A percentile compares a stretch with the other conserved stretches of the same genome.
phyloP scores from a whole-genome alignment of 306 rosid genomes.

The Prunus mira region DNA sequence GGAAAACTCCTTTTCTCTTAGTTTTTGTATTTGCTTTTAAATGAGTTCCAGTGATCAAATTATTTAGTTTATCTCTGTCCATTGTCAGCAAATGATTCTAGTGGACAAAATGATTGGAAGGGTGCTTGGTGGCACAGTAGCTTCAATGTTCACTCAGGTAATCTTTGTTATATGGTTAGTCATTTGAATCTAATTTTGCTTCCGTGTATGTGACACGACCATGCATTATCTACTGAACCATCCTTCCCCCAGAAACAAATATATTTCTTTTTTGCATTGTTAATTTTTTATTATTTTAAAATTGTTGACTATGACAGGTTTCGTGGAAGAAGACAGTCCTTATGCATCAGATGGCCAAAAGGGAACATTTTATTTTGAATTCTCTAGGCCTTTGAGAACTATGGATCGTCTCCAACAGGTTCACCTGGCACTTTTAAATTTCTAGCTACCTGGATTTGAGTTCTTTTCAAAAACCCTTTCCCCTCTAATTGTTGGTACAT shows the following conservation, averaged over 20 bases:
- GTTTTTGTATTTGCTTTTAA: background rate
- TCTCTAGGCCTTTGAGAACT: slow-evolving; percentile 94
- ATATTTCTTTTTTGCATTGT: background rate
- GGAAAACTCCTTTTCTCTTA: background rate
- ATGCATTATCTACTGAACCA: background rate
- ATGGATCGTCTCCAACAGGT: slow-evolving; percentile 97
- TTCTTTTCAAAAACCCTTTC: background rate
- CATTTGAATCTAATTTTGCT: too few relatives aligned
- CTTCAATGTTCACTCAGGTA: slow-evolving; percentile 76
- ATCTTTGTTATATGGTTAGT: slow-evolving; percentile 12
- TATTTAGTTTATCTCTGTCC: slow-evolving; percentile 21
- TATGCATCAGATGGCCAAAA: slow-evolving; percentile 64
- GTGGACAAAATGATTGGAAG: slow-evolving; percentile 90
- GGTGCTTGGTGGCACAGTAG: slow-evolving; percentile 99
- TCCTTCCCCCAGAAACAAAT: background rate
- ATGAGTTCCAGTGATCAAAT: slow-evolving; percentile 1
- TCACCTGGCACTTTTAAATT: slow-evolving; percentile 19
- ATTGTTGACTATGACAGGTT: slow-evolving; percentile 48
- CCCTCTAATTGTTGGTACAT: background rate
- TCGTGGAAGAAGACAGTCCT: slow-evolving; percentile 80
- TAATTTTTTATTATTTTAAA: background rate
- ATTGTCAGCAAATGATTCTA: slow-evolving; percentile 72
- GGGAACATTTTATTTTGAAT: slow-evolving; percentile 83
- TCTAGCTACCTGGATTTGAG: slow-evolving; percentile 17
- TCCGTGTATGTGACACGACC: background rate